Conservation (phyloP, 2,329 filamentous ascomycete species). For the Clarireedia sp. region DNA sequence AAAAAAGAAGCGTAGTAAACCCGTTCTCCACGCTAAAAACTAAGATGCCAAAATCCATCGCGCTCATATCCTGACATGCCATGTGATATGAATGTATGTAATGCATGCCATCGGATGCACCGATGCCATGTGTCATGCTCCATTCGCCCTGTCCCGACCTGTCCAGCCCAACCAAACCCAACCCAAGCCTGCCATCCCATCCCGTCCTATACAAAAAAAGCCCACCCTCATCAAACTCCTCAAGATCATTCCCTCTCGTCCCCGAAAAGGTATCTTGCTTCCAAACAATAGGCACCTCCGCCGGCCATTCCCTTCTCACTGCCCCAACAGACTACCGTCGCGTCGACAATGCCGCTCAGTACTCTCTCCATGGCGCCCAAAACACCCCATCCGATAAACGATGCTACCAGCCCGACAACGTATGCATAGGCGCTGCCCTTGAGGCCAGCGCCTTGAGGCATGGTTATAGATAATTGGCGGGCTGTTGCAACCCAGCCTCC, state of each 20-base stretch:
- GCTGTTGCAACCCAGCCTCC: conserved; percentile 96
- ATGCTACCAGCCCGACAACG: conserved; percentile 83
- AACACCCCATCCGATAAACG: conserved; percentile 90
- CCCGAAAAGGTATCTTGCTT: conserved; percentile 83
- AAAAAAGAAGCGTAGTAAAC: no score
- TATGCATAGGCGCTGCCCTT: conserved; percentile 90
- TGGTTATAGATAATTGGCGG: conserved; percentile 59
- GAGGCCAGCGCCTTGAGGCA: conserved; percentile 42
- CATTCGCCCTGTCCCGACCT: background rate
- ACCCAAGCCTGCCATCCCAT: background rate
- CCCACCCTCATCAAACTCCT: conserved; percentile 37
- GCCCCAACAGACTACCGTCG: conserved; percentile 86
- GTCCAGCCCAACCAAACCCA: background rate
- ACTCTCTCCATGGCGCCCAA: conserved; percentile 87
- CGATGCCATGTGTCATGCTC: background rate
- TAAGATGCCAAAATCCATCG: background rate
- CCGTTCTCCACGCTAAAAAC: background rate
- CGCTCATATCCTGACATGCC: background rate
- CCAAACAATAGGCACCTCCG: conserved; percentile 76
- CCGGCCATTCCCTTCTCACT: conserved; percentile 70
- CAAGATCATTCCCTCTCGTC: conserved; percentile 38
- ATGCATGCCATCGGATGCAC: background rate
- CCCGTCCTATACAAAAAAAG: background rate
- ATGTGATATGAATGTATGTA: background rate
- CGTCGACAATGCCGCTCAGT: conserved; percentile 78